A percentile compares a stretch with the other conserved stretches of the same genome.
phyloP scores from a whole-genome alignment of 305 asterid species.

The Ajuga reptans region DNA sequence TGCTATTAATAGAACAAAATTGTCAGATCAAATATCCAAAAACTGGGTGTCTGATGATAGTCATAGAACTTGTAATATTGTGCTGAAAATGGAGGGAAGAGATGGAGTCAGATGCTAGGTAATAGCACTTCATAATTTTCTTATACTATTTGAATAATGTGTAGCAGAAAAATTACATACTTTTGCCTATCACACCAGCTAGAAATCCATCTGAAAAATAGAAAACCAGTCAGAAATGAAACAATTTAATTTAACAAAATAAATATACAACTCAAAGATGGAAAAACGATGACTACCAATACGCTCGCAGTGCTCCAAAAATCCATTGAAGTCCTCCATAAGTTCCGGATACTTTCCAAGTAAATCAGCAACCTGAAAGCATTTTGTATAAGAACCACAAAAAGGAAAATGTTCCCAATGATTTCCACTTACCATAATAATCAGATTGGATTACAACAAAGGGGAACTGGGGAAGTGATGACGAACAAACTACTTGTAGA shows the following conservation, averaged over 20 bases:
- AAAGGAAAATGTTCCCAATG: neutral
- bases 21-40: conserved; percentile 25
- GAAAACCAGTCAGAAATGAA: conserved; percentile 28
- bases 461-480: neutral
- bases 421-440: conserved; percentile 5
- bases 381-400: conserved; percentile 20
- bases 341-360: conserved; percentile 95
- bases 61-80: neutral
- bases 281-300: conserved; percentile 50
- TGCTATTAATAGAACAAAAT: conserved; percentile 35
- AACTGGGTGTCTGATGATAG: neutral
- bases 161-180: conserved; percentile 42
- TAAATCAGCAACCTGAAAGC: conserved; percentile 75
- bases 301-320: conserved; percentile 89
- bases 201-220: conserved; percentile 87
- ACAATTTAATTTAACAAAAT: neutral
- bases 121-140: neutral
- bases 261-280: conserved; percentile 13
- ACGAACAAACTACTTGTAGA: neutral
- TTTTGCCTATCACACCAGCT: conserved; percentile 91
- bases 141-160: neutral
- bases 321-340: conserved; percentile 85
- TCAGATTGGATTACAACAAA: conserved; percentile 3
- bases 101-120: neutral
- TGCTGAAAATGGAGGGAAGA: neutral